Conservation (phyloP, 2,329 filamentous ascomycete genomes). For the Ophiostoma perfectum region DNA sequence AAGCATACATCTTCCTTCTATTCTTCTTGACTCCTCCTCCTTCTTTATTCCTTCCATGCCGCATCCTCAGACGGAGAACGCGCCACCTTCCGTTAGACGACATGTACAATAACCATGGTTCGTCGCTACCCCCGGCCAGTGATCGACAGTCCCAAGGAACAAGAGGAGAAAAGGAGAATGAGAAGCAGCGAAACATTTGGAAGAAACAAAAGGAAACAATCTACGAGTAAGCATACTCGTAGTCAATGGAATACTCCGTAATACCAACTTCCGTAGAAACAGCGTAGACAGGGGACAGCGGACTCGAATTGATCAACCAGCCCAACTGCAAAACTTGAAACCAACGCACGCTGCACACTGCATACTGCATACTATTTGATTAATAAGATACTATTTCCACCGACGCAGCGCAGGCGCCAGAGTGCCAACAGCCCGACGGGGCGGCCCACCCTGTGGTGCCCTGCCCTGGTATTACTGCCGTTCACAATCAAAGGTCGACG, state of each 20-base stretch:
- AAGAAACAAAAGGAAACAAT: background rate
- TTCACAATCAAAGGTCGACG: conserved; percentile 1
- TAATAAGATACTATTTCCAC: no score
- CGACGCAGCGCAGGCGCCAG: background rate
- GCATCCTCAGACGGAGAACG: background rate
- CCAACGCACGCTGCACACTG: background rate
- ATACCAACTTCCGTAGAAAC: no score
- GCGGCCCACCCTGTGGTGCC: conserved; percentile 1
- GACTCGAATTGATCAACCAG: background rate
- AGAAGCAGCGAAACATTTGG: background rate
- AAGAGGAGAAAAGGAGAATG: conserved; percentile 1
- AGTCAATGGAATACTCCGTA: no score
- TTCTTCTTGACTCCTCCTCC: no score
- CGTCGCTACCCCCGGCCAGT: conserved; percentile 1
- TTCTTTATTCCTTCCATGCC: background rate
- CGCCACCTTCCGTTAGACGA: conserved; percentile 6
- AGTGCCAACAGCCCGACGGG: background rate
- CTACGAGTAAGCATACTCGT: no score
- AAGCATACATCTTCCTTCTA: background rate
- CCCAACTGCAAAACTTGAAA: background rate
- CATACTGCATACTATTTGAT: background rate
- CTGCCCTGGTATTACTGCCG: conserved; percentile 6
- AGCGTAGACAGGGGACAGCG: background rate
- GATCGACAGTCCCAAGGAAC: background rate
- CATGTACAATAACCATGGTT: conserved; percentile 3